Conservation (phyloP, 2,329 filamentous ascomycete genomes). For the Juglanconis sp. region DNA sequence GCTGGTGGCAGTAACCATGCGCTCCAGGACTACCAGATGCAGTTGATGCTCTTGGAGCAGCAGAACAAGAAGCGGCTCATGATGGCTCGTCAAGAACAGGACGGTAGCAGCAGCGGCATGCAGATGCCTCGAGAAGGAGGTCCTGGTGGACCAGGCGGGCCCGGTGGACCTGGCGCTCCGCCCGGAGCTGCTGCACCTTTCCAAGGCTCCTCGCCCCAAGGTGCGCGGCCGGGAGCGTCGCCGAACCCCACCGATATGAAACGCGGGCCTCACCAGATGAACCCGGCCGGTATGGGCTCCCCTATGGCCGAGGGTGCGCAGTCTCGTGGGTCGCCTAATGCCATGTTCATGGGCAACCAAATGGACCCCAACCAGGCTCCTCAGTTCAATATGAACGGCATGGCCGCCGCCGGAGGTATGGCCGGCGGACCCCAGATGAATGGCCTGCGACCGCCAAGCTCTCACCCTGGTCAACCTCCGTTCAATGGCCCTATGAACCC, state of each 20-base stretch:
- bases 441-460: conserved; percentile 66
- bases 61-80: conserved; percentile 83
- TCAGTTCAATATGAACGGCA: conserved; percentile 53
- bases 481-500: conserved; percentile 59
- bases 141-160: conserved; percentile 49
- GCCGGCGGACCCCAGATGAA: conserved; percentile 55
- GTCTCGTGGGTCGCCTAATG: conserved; percentile 64
- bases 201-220: conserved; percentile 68
- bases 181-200: conserved; percentile 43
- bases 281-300: conserved; percentile 65
- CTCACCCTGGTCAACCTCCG: conserved; percentile 54
- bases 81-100: conserved; percentile 79
- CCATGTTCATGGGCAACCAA: conserved; percentile 58
- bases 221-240: conserved; percentile 65
- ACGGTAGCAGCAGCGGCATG: conserved; percentile 52
- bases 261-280: conserved; percentile 72
- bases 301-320: conserved; percentile 67
- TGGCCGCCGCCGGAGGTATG: conserved; percentile 48
- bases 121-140: conserved; percentile 47
- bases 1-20: conserved; percentile 69
- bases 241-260: conserved; percentile 79
- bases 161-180: conserved; percentile 44
- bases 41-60: conserved; percentile 81
- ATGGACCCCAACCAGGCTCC: conserved; percentile 60
- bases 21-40: conserved; percentile 86